phyloP scores from a whole-genome alignment of 2,329 filamentous ascomycete species.

The Calonectria leucothoes region DNA sequence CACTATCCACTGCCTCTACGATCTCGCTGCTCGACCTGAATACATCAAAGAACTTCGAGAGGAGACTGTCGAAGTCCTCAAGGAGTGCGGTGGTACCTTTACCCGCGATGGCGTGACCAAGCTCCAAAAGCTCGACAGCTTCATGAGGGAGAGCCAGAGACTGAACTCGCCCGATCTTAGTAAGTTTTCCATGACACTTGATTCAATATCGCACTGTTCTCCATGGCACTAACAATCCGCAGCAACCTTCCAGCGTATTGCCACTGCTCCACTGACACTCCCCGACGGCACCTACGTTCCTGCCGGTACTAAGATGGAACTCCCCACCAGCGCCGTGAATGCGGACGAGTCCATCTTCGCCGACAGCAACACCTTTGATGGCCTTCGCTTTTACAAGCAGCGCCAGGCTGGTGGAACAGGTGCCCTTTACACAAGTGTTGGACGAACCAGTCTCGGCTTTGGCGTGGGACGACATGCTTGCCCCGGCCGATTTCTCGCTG shows the following conservation, averaged over 20 bases:
- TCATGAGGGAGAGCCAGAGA: conserved; percentile 17
- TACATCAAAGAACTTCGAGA: conserved; percentile 3
- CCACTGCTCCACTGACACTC: background rate
- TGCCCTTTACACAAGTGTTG: background rate
- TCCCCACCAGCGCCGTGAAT: background rate
- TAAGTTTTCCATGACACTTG: background rate
- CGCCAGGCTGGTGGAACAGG: background rate
- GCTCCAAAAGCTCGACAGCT: conserved; percentile 19
- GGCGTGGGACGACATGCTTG: conserved; percentile 4
- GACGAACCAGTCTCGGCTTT: background rate
- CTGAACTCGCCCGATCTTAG: conserved; percentile 8
- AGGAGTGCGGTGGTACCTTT: background rate
- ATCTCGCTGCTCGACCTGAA: conserved; percentile 11
- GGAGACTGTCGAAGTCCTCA: background rate
- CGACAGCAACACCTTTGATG: background rate
- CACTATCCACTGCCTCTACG: background rate
- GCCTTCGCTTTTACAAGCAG: background rate
- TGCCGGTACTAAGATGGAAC: background rate
- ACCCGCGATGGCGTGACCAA: background rate
- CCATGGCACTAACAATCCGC: background rate
- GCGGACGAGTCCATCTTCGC: background rate
- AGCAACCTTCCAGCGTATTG: conserved; percentile 1
- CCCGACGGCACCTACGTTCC: background rate
- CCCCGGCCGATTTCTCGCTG: background rate
- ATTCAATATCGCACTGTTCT: too few species aligned